Evolutionary conservation across 768 basidiomycete genomes (phyloP).

Genomic region (Rhodocollybia butyracea): DNA sequence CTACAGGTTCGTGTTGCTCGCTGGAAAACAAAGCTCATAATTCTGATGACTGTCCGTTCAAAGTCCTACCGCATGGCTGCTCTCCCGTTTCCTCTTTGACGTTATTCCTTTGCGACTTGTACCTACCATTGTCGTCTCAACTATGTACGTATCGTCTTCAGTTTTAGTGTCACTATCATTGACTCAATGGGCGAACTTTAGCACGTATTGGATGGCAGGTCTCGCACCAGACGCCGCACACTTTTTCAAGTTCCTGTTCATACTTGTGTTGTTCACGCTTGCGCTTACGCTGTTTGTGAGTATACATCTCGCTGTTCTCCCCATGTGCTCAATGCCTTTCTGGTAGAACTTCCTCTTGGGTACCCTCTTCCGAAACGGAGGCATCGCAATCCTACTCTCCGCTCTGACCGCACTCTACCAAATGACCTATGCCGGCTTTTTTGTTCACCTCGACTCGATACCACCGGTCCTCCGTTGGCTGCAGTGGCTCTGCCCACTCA

Average conservation of each 20-base stretch:
- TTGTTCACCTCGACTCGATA: conserved; percentile 81
- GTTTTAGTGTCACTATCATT: conserved; percentile 6
- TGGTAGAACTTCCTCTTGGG: conserved; percentile 89
- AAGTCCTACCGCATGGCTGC: conserved; percentile 87
- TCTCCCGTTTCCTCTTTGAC: conserved; percentile 87
- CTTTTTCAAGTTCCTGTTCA: conserved; percentile 95
- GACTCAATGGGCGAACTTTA: conserved; percentile 20
- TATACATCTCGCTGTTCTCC: conserved; percentile 8
- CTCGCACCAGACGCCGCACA: conserved; percentile 70
- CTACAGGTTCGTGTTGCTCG: conserved; percentile 58
- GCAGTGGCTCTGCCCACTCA: conserved; percentile 85
- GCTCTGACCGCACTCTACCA: conserved; percentile 74
- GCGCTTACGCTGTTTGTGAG: conserved; percentile 84
- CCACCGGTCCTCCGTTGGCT: conserved; percentile 93
- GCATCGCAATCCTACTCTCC: conserved; percentile 86
- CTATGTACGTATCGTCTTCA: conserved; percentile 54
- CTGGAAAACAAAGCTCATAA: neutral
- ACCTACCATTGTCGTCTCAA: conserved; percentile 83
- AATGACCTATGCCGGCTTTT: conserved; percentile 91
- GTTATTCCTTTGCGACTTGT: conserved; percentile 85
- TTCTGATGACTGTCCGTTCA: neutral
- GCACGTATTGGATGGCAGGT: conserved; percentile 96
- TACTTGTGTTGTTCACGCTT: conserved; percentile 81
- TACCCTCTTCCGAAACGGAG: conserved; percentile 78
- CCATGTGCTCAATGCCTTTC: neutral